Evolutionary conservation across 106 monocot species (phyloP), one percentile per base, ranked within the genome.

Genomic region (Posidonia australis): DNA sequence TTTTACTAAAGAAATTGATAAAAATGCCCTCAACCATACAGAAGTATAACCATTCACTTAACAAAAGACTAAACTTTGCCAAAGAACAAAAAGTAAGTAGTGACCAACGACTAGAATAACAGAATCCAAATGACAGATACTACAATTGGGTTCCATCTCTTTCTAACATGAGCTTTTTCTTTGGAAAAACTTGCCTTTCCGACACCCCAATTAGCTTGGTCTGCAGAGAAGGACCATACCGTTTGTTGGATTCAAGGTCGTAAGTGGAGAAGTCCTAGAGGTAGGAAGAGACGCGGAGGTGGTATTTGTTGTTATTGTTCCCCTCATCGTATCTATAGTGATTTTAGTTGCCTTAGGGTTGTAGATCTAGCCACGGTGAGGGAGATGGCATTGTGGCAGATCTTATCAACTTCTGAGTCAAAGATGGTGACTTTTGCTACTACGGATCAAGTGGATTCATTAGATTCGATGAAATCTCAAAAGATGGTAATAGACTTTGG

Each of bases 231-330:
- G 74, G 80, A 55, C 70, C 80, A 55, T 68, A 45, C 29, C 42
- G 13, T 57, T 57, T 10, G 25, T 13, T 16, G 17, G 61, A 61
- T 76, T 54, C 74, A 82, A 60, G 63, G 60, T 36, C 57, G 68
- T 70, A 81, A n/a, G 79, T 76, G 21, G 81, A 74, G 24, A 94
- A 66, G 70, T 94, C 84, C 73, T 94, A 81, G 31, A 90, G 76
- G 49, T 86, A 90, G 1, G 73, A 54, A 1, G 89, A 94, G 52
- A 80, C 70, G 43, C 82, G 79, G 86, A 92, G 81, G 46, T 23
- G 72, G 66, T 27, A 5, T 10, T 42, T 42, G 13, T 23, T 68
- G 17, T 46, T 17, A 19, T 19, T 16, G 14, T 28, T 11, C 3
- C 48, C 48, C 9, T 11, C n/a, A 13, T 11, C 48, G 48, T 16